Base-by-base conservation (phyloP, 305 asterid species). In the Andrographis paniculata region DNA sequence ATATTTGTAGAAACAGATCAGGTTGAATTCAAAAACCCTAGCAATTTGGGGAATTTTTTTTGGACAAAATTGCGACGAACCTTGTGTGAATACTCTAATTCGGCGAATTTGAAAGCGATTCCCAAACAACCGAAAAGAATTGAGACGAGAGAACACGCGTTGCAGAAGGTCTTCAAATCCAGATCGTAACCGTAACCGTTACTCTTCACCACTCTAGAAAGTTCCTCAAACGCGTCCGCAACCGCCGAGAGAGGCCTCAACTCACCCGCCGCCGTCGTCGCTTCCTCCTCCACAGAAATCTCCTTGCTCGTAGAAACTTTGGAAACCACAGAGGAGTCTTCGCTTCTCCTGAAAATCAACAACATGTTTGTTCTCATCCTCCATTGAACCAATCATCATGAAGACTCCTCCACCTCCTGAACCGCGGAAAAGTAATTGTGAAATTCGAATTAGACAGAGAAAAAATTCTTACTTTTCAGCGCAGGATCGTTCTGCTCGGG, bases 51-150 rank as follows among this genome's bases (percentile, higher is more conserved):
- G 8, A 13, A 5, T 7, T 9, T 33, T 33, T 33, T 13, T 13
- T 37, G 14, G 0, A 5, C 17, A 3, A 37, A 37, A 37, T 1
- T 0, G 2, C 6, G 20, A 52, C 77, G 10, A 59, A 91, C 99
- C 94, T 92, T 92, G 23, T 92, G 67, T 42, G 64, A 75, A 49
- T 81, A 92, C 75, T 92, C 99, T 71, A 71, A 45, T 56, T 91
- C 95, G 1, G 99, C 99, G 56, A 91, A 91, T 62, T 79, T 91
- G 49, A 92, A 92, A 22, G 99, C 97, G 13, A 92, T 63, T 12
- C 99, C 99, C 22, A 92, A 65, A 64, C 80, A 79, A 27, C 88
- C 91, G 51, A 92, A 87, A 50, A 92, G 94, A 52, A 87, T 79
- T 9, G 97, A 79, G 16, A 92, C 95, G 39, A 68, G 86, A 27